Percentiles rank a stretch among this genome's conserved stretches.
Conservation (phyloP, 2,329 filamentous ascomycete genomes). For the Aspergillus ochraceus region DNA sequence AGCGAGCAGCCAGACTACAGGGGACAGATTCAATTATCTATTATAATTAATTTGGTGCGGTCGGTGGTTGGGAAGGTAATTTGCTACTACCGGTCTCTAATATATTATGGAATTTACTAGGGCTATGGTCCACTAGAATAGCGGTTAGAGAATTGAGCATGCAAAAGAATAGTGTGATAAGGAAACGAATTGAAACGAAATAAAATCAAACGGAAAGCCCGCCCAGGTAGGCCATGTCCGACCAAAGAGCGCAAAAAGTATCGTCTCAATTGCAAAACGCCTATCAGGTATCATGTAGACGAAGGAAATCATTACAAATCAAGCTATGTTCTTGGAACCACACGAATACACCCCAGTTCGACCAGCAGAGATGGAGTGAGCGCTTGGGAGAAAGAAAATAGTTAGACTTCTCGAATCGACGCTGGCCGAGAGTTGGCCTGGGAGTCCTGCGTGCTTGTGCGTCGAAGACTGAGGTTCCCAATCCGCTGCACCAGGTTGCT, state of each 20-base stretch:
- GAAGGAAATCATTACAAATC: conserved; percentile 14
- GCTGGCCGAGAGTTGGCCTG: conserved; percentile 29
- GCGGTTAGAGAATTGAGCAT: too few relatives aligned
- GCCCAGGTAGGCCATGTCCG: background rate
- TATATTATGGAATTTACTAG: background rate
- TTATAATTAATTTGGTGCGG: too few relatives aligned
- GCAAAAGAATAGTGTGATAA: too few relatives aligned
- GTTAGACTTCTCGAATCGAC: conserved; percentile 39
- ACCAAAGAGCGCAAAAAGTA: background rate
- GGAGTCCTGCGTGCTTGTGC: conserved; percentile 34
- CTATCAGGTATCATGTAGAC: conserved; percentile 21
- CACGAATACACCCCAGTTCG: background rate
- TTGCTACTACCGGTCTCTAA: too few relatives aligned
- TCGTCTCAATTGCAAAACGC: conserved; percentile 12
- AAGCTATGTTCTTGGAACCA: conserved; percentile 9
- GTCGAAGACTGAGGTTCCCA: conserved; percentile 70
- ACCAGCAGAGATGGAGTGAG: background rate
- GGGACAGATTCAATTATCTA: too few relatives aligned
- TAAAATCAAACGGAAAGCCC: background rate
- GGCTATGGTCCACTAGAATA: background rate
- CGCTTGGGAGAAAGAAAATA: background rate
- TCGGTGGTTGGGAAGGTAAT: too few relatives aligned
- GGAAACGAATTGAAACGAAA: background rate
- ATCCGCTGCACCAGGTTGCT: conserved; percentile 86
- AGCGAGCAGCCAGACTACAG: background rate